These are phyloP conservation scores for Trifolium subterraneum DNA, from an alignment of 306 rosid species.

Conservation along the genomic window DNA sequence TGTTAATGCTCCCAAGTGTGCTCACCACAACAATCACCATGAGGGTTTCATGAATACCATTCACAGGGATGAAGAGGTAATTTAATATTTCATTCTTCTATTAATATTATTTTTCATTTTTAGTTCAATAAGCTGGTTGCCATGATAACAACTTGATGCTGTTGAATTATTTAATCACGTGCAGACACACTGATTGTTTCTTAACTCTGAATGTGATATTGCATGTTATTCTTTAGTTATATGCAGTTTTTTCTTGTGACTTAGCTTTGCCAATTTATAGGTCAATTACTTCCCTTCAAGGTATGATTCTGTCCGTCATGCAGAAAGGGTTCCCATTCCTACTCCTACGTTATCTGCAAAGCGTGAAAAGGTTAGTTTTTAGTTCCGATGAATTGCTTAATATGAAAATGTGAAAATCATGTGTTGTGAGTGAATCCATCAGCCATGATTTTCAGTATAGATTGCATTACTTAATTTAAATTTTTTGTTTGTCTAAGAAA, in stretches of 20 bases:
- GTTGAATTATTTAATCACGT: slow-evolving; percentile 2
- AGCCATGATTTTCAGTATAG: slow-evolving; percentile 1
- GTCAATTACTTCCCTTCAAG: slow-evolving; percentile 95
- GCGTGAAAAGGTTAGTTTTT: slow-evolving; percentile 79
- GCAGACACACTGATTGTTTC: neutral
- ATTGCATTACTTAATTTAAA: neutral
- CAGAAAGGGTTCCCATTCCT: slow-evolving; percentile 78
- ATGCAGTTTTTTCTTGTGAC: slow-evolving; percentile 21
- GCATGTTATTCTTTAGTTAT: slow-evolving; percentile 6
- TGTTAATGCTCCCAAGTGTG: slow-evolving; percentile 83
- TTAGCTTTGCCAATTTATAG: slow-evolving; percentile 48
- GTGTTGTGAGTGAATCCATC: slow-evolving; percentile 31
- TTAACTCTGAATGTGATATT: slow-evolving; percentile 1
- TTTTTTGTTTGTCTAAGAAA: slow-evolving; percentile 10
- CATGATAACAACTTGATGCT: slow-evolving; percentile 12
- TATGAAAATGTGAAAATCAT: slow-evolving; percentile 13
- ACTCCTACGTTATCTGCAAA: slow-evolving; percentile 51
- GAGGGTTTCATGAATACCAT: slow-evolving; percentile 94
- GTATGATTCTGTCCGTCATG: slow-evolving; percentile 79
- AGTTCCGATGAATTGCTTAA: slow-evolving; percentile 33
- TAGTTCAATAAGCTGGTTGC: slow-evolving; percentile 21
- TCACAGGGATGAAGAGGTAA: slow-evolving; percentile 93
- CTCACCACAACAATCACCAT: slow-evolving; percentile 96
- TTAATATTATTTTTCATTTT: slow-evolving; percentile 22
- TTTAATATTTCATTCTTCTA: slow-evolving; percentile 17